Percentiles rank a stretch among this genome's conserved stretches.
Conservation (phyloP, 73 alveolate species). For the Tetrahymena malaccensis region DNA sequence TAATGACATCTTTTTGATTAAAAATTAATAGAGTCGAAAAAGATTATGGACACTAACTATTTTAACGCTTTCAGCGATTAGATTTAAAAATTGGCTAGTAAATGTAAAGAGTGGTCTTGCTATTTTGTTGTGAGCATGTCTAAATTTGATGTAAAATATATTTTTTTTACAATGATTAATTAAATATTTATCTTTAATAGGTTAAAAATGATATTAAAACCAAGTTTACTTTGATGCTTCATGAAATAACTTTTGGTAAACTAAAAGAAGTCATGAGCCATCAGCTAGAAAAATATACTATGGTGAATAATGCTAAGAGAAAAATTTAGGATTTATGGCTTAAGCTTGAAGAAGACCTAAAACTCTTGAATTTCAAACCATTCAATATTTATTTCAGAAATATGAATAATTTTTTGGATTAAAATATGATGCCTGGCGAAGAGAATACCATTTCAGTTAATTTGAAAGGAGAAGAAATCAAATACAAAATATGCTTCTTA, state of each 20-base stretch:
- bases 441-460: neutral
- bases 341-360: neutral
- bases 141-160: neutral
- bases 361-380: neutral
- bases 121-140: neutral
- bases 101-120: neutral
- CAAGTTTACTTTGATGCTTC: neutral
- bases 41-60: neutral
- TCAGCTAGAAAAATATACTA: neutral
- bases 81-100: neutral
- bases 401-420: neutral
- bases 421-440: neutral
- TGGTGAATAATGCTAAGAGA: neutral
- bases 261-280: neutral
- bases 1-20: no score
- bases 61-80: neutral
- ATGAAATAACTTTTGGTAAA: neutral
- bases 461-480: neutral
- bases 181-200: neutral
- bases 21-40: neutral
- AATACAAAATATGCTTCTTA: neutral
- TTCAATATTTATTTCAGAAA: neutral
- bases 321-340: neutral
- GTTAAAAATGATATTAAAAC: neutral
- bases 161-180: neutral